Percentiles rank a stretch among this genome's conserved stretches.
phyloP scores from a whole-genome alignment of 2,329 filamentous ascomycete genomes.

The Ascochyta fabae region DNA sequence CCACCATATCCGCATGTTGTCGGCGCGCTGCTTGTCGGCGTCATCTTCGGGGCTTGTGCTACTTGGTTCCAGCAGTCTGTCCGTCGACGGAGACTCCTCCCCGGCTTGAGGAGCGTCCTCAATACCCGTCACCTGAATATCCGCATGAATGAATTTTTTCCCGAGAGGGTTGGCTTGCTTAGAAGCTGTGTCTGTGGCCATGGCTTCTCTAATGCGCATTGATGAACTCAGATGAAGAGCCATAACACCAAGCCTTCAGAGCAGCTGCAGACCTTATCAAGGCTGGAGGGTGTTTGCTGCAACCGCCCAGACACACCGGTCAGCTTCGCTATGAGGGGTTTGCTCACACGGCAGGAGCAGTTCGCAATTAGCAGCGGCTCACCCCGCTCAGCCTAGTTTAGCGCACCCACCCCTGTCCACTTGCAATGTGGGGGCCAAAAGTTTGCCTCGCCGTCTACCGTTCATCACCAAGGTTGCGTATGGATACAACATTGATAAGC shows the following conservation, averaged over 20 bases:
- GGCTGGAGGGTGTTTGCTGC: conserved; percentile 27
- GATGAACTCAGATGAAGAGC: conserved; percentile 11
- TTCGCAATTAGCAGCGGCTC: conserved; percentile 16
- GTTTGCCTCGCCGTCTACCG: conserved; percentile 7
- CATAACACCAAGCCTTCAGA: conserved; percentile 20
- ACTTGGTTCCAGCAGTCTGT: conserved; percentile 9
- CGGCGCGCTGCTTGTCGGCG: conserved; percentile 24
- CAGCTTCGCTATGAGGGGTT: conserved; percentile 18
- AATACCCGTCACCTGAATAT: conserved; percentile 32
- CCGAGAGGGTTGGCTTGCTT: conserved; percentile 21
- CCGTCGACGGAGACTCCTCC: neutral
- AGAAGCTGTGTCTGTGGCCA: conserved; percentile 24
- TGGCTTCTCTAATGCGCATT: conserved; percentile 19
- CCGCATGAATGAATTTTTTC: conserved; percentile 35
- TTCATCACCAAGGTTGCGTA: neutral
- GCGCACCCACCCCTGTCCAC: conserved; percentile 2
- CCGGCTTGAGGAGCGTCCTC: conserved; percentile 21
- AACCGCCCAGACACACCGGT: conserved; percentile 18
- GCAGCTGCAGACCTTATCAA: conserved; percentile 13
- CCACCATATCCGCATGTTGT: conserved; percentile 44
- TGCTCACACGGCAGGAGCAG: conserved; percentile 6
- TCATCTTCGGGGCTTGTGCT: conserved; percentile 20
- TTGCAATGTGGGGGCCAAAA: conserved; percentile 29
- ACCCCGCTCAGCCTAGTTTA: conserved; percentile 11
- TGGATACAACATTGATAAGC: neutral